Percentiles rank a stretch among this genome's conserved stretches.
These are phyloP conservation scores for Diutina ranongensis DNA, from an alignment of 1,139 yeast species.

Conservation along the genomic window DNA sequence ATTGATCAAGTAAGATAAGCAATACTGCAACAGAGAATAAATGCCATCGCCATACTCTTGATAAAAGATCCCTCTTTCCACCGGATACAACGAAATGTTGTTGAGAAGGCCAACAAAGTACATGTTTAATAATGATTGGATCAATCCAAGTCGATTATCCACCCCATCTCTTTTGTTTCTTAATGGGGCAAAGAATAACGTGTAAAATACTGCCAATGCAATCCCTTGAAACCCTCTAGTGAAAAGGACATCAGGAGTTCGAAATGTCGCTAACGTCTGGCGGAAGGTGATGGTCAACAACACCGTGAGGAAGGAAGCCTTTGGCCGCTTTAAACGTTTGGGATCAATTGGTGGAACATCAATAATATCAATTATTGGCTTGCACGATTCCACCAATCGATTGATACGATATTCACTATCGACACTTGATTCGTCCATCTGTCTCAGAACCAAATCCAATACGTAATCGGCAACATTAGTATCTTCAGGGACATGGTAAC, in stretches of 20 bases:
- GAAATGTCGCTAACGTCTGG: constrained; percentile 16
- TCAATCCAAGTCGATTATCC: constrained; percentile 55
- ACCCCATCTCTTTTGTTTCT: constrained; percentile 48
- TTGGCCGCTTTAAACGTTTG: neutral
- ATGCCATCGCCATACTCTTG: constrained; percentile 70
- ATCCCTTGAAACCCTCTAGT: constrained; percentile 60
- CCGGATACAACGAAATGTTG: constrained; percentile 64
- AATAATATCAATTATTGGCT: neutral
- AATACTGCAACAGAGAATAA: constrained; percentile 58
- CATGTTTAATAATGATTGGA: constrained; percentile 62
- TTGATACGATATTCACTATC: constrained; percentile 21
- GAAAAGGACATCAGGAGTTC: constrained; percentile 51
- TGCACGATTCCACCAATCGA: constrained; percentile 31
- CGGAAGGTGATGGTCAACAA: neutral
- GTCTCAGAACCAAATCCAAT: constrained; percentile 55
- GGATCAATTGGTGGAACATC: neutral
- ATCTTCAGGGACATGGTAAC: constrained; percentile 43
- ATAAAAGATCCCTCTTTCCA: constrained; percentile 63
- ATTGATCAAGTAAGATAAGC: constrained; percentile 48
- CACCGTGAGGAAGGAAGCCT: neutral
- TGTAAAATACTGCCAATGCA: constrained; percentile 53
- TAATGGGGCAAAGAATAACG: constrained; percentile 65
- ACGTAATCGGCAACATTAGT: constrained; percentile 66
- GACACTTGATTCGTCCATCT: constrained; percentile 21
- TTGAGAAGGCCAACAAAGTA: constrained; percentile 75